These are phyloP conservation scores for Asparagopsis taxiformis DNA, from an alignment of 31 red algal species.

Conservation along the genomic window DNA sequence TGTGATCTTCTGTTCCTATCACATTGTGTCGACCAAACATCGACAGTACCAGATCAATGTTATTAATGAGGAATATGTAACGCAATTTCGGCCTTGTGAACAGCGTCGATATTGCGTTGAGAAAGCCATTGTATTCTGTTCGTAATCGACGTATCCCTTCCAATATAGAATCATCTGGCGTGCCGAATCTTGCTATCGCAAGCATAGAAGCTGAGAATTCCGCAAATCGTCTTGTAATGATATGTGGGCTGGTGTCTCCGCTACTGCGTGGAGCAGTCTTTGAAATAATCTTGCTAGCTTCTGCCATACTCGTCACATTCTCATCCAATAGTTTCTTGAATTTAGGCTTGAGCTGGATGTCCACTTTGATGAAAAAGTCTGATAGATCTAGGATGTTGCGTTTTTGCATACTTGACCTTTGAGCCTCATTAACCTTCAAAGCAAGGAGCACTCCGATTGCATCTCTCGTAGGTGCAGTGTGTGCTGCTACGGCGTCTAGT, in stretches of 20 bases:
- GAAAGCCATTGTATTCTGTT: slow-evolving; percentile 72
- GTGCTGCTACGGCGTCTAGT: slow-evolving; percentile 55
- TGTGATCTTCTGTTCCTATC: slow-evolving; percentile 45
- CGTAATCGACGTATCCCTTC: slow-evolving; percentile 64
- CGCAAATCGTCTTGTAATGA: slow-evolving; percentile 76
- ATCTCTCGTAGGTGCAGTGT: slow-evolving; percentile 75
- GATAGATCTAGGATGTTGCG: slow-evolving; percentile 75
- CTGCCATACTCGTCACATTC: slow-evolving; percentile 64
- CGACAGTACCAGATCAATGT: slow-evolving; percentile 78
- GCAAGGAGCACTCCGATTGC: slow-evolving; percentile 79
- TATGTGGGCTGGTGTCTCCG: slow-evolving; percentile 75
- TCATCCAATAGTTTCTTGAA: slow-evolving; percentile 79
- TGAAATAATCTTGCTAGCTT: slow-evolving; percentile 24
- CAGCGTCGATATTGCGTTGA: slow-evolving; percentile 74
- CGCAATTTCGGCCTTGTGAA: slow-evolving; percentile 67
- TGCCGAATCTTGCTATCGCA: slow-evolving; percentile 52
- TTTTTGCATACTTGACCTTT: slow-evolving; percentile 64
- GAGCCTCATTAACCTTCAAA: slow-evolving; percentile 69
- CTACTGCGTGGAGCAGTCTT: slow-evolving; percentile 13
- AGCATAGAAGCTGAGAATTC: slow-evolving; percentile 77
- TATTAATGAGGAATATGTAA: slow-evolving; percentile 90
- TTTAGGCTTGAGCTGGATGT: slow-evolving; percentile 79
- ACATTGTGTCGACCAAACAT: slow-evolving; percentile 59
- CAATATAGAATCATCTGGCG: slow-evolving; percentile 75
- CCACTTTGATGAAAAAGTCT: slow-evolving; percentile 81